These are phyloP conservation scores for Arctostaphylos glauca DNA, from an alignment of 148 eudicot species.

Conservation along the genomic window DNA sequence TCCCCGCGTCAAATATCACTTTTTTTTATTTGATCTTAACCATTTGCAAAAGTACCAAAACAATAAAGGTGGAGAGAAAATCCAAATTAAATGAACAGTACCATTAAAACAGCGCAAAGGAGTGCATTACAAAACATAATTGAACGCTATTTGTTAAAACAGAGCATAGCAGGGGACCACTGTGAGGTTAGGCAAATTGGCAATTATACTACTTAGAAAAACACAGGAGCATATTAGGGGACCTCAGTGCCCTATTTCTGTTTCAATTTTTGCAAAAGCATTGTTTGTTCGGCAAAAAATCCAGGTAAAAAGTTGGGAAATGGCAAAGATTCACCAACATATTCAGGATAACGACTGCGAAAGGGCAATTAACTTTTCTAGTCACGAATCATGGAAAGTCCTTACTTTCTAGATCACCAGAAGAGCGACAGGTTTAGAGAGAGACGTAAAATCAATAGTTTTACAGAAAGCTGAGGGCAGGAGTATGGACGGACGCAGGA, in stretches of 20 bases:
- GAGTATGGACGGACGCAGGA: not conserved
- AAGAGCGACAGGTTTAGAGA: not conserved
- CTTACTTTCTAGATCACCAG: not conserved
- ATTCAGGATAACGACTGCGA: slow-evolving; percentile 12
- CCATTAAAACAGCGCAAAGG: too few relatives aligned
- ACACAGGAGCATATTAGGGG: not conserved
- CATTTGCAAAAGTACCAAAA: too few relatives aligned
- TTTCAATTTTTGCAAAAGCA: not conserved
- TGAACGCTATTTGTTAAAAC: not conserved
- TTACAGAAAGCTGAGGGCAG: not conserved
- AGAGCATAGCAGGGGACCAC: not conserved
- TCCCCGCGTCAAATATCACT: too few relatives aligned
- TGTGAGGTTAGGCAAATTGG: not conserved
- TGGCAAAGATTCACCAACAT: not conserved
- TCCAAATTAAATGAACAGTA: not conserved
- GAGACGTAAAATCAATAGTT: not conserved
- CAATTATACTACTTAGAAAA: not conserved
- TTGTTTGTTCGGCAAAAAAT: not conserved
- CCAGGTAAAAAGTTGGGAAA: not conserved
- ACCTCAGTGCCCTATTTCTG: not conserved
- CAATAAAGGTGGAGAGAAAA: not conserved
- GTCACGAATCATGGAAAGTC: not conserved
- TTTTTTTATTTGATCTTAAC: too few relatives aligned
- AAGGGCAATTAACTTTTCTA: not conserved
- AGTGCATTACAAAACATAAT: not conserved